Percentiles rank a stretch among this genome's conserved stretches.
Evolutionary conservation across 2,329 filamentous ascomycete genomes (phyloP).

Genomic region (Fusarium kyushuense): DNA sequence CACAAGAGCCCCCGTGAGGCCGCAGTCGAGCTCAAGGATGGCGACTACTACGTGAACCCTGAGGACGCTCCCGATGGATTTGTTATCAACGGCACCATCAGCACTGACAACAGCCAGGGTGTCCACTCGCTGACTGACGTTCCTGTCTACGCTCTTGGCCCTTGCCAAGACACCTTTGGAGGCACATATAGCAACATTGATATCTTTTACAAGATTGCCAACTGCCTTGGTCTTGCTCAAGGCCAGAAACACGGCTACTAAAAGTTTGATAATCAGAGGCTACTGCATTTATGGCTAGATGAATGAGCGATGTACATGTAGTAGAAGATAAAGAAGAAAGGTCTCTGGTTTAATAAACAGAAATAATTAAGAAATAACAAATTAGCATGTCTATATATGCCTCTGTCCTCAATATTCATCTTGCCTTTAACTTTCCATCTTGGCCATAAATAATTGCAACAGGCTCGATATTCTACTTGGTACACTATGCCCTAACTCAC

Average conservation of each 20-base stretch:
- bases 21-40: constrained; percentile 65
- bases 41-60: constrained; percentile 77
- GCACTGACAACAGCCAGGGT: constrained; percentile 71
- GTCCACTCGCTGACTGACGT: constrained; percentile 84
- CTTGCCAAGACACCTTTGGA: constrained; percentile 81
- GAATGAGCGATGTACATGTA: constrained; percentile 32
- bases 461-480: background rate
- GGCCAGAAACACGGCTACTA: constrained; percentile 43
- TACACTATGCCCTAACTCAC: background rate
- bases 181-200: constrained; percentile 79
- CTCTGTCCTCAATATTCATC: background rate
- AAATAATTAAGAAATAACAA: background rate
- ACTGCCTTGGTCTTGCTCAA: constrained; percentile 69
- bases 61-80: constrained; percentile 75
- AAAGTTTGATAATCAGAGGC: constrained; percentile 1
- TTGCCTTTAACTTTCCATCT: no score
- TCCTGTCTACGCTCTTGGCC: constrained; percentile 81
- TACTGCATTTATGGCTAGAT: constrained; percentile 38
- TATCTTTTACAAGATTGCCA: constrained; percentile 79
- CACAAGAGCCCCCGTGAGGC: constrained; percentile 73
- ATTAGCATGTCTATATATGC: no score
- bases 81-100: constrained; percentile 80
- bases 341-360: constrained; percentile 32
- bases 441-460: background rate
- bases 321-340: constrained; percentile 33